Evolutionary conservation across 768 basidiomycete species (phyloP), one percentile per base, ranked within the genome.

Genomic region (Kwoniella heveanensis): DNA sequence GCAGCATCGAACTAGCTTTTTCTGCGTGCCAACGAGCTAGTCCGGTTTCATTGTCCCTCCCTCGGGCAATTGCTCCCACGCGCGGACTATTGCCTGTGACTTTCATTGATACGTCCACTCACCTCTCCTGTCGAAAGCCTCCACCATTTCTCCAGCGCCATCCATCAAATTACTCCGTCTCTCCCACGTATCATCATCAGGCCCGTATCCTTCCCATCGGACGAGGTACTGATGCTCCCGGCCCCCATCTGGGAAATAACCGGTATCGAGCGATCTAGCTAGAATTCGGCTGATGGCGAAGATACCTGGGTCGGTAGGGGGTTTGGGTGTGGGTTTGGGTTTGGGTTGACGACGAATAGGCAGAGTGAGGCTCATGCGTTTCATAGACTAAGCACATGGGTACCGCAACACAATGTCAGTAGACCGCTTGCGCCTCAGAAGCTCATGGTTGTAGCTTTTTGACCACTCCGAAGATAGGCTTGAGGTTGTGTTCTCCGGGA

Each of bases 181-280:
- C 61, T 71, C 70, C 70, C 70, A 71, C 21, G 70, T 68, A 64
- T 71, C 70, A 26, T 71, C 65, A 10, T 58, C 29, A 17, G 70
- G 70, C 5, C 64, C 57, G 39, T 68, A 71, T 24, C 67, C 70
- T 36, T 65, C 62, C 70, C 70, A 71, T 57, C 70, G 56, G 7
- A 68, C 66, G 12, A 71, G 57, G 46, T 71, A 71, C 19, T 71
- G 64, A 50, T 71, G 32, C 30, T 71, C 70, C 13, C 50, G 24
- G 26, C 26, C 21, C 15, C 63, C 58, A 52, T 65, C 54, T 1
- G 57, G 24, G 7, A 54, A 50, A 5, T 26, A 27, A 1, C 48
- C 56, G 19, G 37, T 27, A 13, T 65, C 56, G 1, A 62, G 48
- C 10, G 69, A 71, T 52, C 69, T 25, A 15, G 69, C 66, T 7